Percentiles rank a stretch among this genome's conserved stretches.
phyloP scores from a whole-genome alignment of 345 rosid genomes.

The Melastoma malabathricum region DNA sequence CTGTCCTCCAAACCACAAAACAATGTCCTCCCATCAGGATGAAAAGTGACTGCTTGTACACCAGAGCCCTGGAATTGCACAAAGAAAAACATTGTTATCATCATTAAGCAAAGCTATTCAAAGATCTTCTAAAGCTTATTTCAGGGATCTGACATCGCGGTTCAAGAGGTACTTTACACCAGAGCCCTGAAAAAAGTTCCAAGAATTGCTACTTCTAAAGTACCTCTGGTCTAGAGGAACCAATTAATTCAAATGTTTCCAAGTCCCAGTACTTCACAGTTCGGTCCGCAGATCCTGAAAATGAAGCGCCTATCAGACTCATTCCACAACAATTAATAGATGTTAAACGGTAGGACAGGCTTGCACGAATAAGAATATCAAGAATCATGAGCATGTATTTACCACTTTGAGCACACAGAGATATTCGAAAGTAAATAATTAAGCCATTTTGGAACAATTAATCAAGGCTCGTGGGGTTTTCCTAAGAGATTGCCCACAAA shows the following conservation, averaged over 20 bases:
- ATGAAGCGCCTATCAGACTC: conserved; percentile 9
- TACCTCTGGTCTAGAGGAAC: conserved; percentile 94
- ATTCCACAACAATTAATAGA: neutral
- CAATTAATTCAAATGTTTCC: conserved; percentile 95
- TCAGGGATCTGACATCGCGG: too few relatives aligned
- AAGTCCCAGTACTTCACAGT: conserved; percentile 99
- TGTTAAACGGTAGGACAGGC: too few relatives aligned
- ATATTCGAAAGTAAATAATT: too few relatives aligned
- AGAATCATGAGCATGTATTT: too few relatives aligned
- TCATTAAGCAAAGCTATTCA: neutral
- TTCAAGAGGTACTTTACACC: too few relatives aligned
- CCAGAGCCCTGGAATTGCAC: conserved; percentile 46
- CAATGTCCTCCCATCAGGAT: conserved; percentile 86
- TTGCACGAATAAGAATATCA: too few relatives aligned
- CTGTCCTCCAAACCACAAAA: conserved; percentile 80
- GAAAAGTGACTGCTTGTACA: conserved; percentile 59
- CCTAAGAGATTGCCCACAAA: too few relatives aligned
- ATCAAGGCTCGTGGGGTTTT: too few relatives aligned
- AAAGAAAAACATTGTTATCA: neutral
- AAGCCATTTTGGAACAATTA: too few relatives aligned
- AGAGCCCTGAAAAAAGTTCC: too few relatives aligned
- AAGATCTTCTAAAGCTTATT: too few relatives aligned
- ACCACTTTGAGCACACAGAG: too few relatives aligned
- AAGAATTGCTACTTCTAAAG: neutral
- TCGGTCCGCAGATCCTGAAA: conserved; percentile 90